Base-by-base conservation (phyloP, 495 filamentous ascomycete genomes). In the Penicillium atrosanguineum region DNA sequence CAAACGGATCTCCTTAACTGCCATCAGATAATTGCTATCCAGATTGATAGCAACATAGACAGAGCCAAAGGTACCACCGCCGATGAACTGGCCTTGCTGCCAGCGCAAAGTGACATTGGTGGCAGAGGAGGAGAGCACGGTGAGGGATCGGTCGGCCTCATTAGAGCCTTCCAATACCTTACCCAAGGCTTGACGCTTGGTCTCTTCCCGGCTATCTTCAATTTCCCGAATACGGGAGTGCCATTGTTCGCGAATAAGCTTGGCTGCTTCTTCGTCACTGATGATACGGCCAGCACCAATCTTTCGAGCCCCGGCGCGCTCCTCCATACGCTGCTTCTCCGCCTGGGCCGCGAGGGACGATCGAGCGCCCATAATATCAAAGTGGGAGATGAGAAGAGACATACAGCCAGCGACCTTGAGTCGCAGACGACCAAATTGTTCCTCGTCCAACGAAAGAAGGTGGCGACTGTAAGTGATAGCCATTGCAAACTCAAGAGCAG, bases 61-160 rank as follows among this genome's bases (percentile, higher is more conserved):
- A 34, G 91, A 95, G 20, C 94, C 94, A 64, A 98, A 98, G 0
- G 94, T 96, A 56, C 94, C 94, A 37, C 95, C 94, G 20, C 94
- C 94, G 47, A 98, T 89, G 68, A 94, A 97, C 60, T 96, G 90
- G 43, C 94, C 94, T 73, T 96, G 94, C 69, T 97, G 94, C 94
- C 94, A 98, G 34, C 95, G 85, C 68, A 97, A 81, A 46, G 86
- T 92, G 47, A 97, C 90, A 66, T 96, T 96, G 4, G 91, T 96
- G 18, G 94, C 89, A 42, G 91, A 95, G 0, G 93, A 91, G 4
- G 91, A 96, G 14, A 98, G 81, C 56, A 88, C 94, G 0, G 94
- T 95, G 28, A 98, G 83, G 41, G 93, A 96, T 18, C 94, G 85
- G 69, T 98, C 94, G 4, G 93, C 90, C 68, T 97, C 93, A 64